Conservation (phyloP, 495 filamentous ascomycete species). For the Haplographium delicatum region DNA sequence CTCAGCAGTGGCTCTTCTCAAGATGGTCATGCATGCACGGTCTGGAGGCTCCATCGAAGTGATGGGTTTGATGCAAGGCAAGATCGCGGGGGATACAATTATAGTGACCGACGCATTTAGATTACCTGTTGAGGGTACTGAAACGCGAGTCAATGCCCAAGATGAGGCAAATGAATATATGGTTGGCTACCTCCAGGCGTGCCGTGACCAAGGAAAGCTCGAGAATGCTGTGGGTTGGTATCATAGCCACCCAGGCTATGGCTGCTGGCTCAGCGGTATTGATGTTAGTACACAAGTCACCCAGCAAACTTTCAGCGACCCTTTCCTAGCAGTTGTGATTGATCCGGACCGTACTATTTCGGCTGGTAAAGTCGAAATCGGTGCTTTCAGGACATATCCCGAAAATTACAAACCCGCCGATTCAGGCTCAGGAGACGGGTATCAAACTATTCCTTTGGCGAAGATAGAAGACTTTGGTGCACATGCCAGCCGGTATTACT, state of each 20-base stretch:
- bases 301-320: conserved; percentile 79
- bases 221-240: conserved; percentile 99
- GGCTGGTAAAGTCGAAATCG: conserved; percentile 93
- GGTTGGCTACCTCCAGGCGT: conserved; percentile 71
- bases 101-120: conserved; percentile 93
- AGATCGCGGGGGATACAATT: conserved; percentile 75
- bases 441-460: conserved; percentile 75
- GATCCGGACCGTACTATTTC: conserved; percentile 96
- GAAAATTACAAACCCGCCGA: conserved; percentile 58
- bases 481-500: conserved; percentile 83
- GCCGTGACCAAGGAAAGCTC: conserved; percentile 67
- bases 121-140: conserved; percentile 93
- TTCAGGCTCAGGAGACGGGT: conserved; percentile 46
- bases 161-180: conserved; percentile 97
- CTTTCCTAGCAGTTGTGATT: conserved; percentile 94
- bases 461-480: conserved; percentile 98
- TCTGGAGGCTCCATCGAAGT: conserved; percentile 88
- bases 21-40: conserved; percentile 99
- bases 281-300: conserved; percentile 83
- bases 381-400: conserved; percentile 90
- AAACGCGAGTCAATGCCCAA: conserved; percentile 94
- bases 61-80: conserved; percentile 99
- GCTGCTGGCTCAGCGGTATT: conserved; percentile 96
- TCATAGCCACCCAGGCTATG: conserved; percentile 95
- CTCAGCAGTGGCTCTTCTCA: conserved; percentile 87